Conservation (phyloP, 352 stramenopile genomes). For the Albugo laibachii region DNA sequence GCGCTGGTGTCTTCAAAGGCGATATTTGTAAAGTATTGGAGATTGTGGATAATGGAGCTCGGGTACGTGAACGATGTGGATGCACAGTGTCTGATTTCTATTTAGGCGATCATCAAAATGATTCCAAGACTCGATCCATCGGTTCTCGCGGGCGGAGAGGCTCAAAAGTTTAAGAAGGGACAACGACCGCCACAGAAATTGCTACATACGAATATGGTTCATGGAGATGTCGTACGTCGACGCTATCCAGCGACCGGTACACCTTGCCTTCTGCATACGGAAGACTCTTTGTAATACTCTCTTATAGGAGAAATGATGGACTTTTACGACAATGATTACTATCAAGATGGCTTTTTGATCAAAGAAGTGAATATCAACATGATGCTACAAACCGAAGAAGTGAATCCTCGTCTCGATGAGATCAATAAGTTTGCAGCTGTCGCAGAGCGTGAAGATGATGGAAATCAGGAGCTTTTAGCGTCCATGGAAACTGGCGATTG, state of each 20-base stretch:
- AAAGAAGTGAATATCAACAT: conserved; percentile 78
- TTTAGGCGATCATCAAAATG: conserved; percentile 66
- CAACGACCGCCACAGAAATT: conserved; percentile 74
- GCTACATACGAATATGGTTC: conserved; percentile 51
- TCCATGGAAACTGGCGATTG: conserved; percentile 66
- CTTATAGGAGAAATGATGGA: conserved; percentile 74
- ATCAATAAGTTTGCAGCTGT: conserved; percentile 73
- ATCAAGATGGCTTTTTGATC: conserved; percentile 73
- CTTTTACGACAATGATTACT: conserved; percentile 75
- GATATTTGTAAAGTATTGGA: conserved; percentile 78
- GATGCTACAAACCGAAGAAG: conserved; percentile 69
- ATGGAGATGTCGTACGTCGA: conserved; percentile 39
- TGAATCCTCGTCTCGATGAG: conserved; percentile 72
- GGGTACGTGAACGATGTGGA: conserved; percentile 14
- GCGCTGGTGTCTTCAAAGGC: conserved; percentile 70
- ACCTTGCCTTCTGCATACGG: not conserved
- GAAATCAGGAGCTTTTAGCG: conserved; percentile 35
- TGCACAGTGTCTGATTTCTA: not conserved
- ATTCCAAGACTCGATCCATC: conserved; percentile 63
- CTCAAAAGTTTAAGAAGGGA: conserved; percentile 78
- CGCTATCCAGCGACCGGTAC: conserved; percentile 21
- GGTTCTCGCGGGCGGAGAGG: conserved; percentile 47
- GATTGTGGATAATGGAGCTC: conserved; percentile 66
- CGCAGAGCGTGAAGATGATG: conserved; percentile 30
- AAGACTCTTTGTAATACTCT: not conserved